Conservation (phyloP, 1,139 yeast species). For the Sugiyamaella neomexicana region DNA sequence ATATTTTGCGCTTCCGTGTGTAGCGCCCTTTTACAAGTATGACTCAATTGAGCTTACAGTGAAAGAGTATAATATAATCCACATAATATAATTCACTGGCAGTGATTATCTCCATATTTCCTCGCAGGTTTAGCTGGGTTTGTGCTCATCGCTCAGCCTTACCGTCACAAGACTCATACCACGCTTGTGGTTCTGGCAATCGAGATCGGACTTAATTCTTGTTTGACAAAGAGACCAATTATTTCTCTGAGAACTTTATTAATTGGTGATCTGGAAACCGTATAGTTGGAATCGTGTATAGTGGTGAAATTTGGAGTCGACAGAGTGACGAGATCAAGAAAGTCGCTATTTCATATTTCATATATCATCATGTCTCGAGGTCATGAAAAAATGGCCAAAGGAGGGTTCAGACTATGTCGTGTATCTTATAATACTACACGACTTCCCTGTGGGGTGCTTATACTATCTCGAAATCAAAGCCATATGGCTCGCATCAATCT, state of each 20-base stretch:
- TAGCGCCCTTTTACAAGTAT: too few relatives aligned
- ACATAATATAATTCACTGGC: too few relatives aligned
- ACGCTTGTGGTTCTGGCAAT: background rate
- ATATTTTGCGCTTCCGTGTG: too few relatives aligned
- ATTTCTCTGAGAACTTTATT: background rate
- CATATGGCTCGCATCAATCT: conserved; percentile 28
- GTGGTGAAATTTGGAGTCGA: background rate
- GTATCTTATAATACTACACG: background rate
- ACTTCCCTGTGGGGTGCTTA: background rate
- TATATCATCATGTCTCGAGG: background rate
- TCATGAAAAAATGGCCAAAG: background rate
- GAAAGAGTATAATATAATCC: too few relatives aligned
- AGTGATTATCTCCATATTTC: too few relatives aligned
- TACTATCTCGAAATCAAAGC: conserved; percentile 12
- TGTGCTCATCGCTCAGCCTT: too few relatives aligned
- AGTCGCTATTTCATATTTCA: background rate
- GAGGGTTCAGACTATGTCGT: background rate
- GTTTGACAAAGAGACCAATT: background rate
- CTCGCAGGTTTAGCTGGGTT: too few relatives aligned
- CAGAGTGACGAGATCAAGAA: too few relatives aligned
- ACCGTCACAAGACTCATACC: too few relatives aligned
- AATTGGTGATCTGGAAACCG: background rate
- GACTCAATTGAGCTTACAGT: too few relatives aligned
- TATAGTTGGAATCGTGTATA: background rate
- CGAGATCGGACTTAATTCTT: background rate